phyloP scores from a whole-genome alignment of 352 stramenopile genomes.

The Pythium volutum region DNA sequence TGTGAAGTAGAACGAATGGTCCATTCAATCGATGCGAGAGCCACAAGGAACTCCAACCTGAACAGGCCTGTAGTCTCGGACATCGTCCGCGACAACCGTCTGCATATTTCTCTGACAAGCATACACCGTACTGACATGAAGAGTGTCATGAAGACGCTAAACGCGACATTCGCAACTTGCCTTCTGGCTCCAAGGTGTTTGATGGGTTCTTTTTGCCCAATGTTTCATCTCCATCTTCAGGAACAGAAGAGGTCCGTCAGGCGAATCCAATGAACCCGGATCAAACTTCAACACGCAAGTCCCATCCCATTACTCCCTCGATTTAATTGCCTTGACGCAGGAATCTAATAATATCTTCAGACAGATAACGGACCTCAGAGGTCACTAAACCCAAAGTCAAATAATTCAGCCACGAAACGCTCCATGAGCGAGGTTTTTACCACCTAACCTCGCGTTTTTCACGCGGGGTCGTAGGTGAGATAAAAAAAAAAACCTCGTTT shows the following conservation, averaged over 20 bases:
- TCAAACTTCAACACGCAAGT: constrained; percentile 2
- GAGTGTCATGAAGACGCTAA: no score
- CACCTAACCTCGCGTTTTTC: not conserved
- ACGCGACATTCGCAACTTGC: not conserved
- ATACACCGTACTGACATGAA: no score
- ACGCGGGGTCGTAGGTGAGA: not conserved
- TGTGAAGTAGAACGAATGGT: no score
- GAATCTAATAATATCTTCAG: not conserved
- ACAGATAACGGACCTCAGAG: not conserved
- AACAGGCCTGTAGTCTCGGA: no score
- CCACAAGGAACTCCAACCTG: no score
- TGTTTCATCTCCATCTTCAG: not conserved
- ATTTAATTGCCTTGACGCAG: constrained; percentile 3
- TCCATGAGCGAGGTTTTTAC: constrained; percentile 6
- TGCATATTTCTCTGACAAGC: no score
- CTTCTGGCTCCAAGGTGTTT: not conserved
- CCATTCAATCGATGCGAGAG: no score
- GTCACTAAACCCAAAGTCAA: constrained; percentile 22
- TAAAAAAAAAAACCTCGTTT: no score
- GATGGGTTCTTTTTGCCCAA: not conserved
- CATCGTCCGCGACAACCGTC: no score
- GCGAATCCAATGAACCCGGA: not conserved
- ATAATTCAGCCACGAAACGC: constrained; percentile 21
- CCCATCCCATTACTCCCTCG: constrained; percentile 7
- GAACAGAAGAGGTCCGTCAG: not conserved